Base-by-base conservation (phyloP, 176 grass and related monocot species). In the Tuctoria greenei region DNA sequence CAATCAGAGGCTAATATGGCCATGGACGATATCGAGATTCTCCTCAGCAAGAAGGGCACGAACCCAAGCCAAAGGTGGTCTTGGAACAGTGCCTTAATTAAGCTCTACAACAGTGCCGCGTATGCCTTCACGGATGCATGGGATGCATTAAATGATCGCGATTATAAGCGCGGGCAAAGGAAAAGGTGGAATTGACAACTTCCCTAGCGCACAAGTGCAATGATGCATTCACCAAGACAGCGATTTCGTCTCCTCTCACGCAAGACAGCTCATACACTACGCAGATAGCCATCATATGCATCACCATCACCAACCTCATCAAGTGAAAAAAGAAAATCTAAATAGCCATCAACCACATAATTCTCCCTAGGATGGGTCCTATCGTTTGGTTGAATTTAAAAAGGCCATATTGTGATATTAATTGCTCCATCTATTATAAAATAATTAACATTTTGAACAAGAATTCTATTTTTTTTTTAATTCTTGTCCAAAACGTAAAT, bases 301-400 rank as follows among this genome's bases (percentile, higher is more conserved):
- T 4, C 0, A 61, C 74, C 34, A 77, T 77, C 61, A 77, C 74
- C 20, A 62, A 26, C 11, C 74, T 77, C 45, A 77, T 77, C 31
- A 77, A 65, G 44, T 77, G 61, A n/a, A n/a, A n/a, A n/a, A 77
- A 51, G 65, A 64, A 17, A 43, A 49, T 64, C 2, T 24, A 24
- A 41, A 16, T 17, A 17, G 47, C 14, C 14, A 15, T 50, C 14
- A 5, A 50, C 47, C 11, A 8, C 14, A 14, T 2, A 50, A 50
- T 50, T 50, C 47, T 50, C n/a, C n/a, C n/a, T n/a, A n/a, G n/a
- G n/a, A n/a, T n/a, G n/a, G n/a, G n/a, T n/a, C n/a, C n/a, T n/a
- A n/a, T n/a, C n/a, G n/a, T n/a, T n/a, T n/a, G n/a, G n/a, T n/a
- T n/a, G n/a, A n/a, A n/a, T n/a, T n/a, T n/a, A n/a, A n/a, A n/a